Base-by-base conservation (phyloP, 768 basidiomycete genomes). In the Mycena galericulata region DNA sequence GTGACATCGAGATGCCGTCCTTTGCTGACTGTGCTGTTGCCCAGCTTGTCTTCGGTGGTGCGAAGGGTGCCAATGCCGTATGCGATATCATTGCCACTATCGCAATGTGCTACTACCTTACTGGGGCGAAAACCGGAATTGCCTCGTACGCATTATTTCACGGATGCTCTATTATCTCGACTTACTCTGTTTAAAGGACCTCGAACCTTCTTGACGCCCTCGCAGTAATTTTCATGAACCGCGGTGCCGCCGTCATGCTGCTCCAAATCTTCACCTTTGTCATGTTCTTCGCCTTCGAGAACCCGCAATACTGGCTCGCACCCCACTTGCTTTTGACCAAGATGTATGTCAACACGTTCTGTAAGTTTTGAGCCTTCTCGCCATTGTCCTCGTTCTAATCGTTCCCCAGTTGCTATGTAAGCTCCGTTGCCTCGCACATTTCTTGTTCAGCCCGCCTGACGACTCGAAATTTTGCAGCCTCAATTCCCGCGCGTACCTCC, bases 311-410 rank as follows among this genome's bases (percentile, higher is more conserved):
- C 55, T 68, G 67, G 67, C 62, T 63, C 18, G 61, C 67, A 12
- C 67, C 67, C 14, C 67, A 68, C 27, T 17, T 68, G 30, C n/a
- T 68, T 24, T 26, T 68, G 11, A 62, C 67, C 5, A 62, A 63
- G 49, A 14, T 68, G 26, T 68, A 68, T n/a, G 62, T 68, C 34
- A 68, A 68, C 47, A 68, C 67, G 15, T 68, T 68, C 67, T 68
- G 67, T 68, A 24, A 53, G 67, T 56, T 41, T 29, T 14, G 8
- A 36, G 14, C 34, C 8, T 36, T 36, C 34, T 36, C 34, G 34
- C 34, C 14, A 14, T 14, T 36, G 14, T 36, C 34, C 34, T n/a
- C 34, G 34, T 36, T 36, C 34, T 36, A 7, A 36, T 36, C 34
- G 11, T 29, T 15, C n/a, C 11, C 5, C 55, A 67, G 65, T 67